Evolutionary conservation across 2,329 filamentous ascomycete genomes (phyloP), one percentile per base, ranked within the genome.

Genomic region (Botryotinia globosa): DNA sequence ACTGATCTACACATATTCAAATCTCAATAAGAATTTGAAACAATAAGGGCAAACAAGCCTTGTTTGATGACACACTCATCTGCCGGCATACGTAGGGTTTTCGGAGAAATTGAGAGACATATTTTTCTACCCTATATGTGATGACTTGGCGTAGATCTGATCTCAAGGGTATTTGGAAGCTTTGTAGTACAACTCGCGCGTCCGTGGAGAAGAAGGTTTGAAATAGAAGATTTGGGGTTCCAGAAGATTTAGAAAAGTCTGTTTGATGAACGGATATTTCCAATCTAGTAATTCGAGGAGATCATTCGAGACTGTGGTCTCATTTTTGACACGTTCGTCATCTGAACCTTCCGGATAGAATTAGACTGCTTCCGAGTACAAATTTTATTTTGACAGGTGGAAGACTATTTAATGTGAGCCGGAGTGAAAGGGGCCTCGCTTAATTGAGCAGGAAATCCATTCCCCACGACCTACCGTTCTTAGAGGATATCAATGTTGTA

Each of bases 371-470:
- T 56, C 10, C 18, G n/a, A 4, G 2, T 1, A 16, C 37, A n/a
- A 63, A 2, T n/a, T 29, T 44, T 44, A 25, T 42, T 32, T 68
- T 5, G 14, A 20, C n/a, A 37, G 37, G 18, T 32, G n/a, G n/a
- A 44, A 14, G n/a, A 16, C 25, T 32, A 37, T 44, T 16, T 56
- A n/a, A 56, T 68, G 20, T 44, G 16, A 16, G n/a, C 3, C 29
- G 48, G 37, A 39, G 7, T 56, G 64, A 67, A 67, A 67, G 64
- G 64, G 65, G 65, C 10, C 65, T 68, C 65, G 65, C 65, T 68
- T 68, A 68, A 44, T 67, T 39, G 45, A 48, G 51, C n/a, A 66
- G 16, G 6, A 34, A 39, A 44, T 22, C 18, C 12, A 32, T 32
- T 56, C 25, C 48, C 12, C 18, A 68, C 34, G 37, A 44, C 42